Evolutionary conservation across 23 red algal genomes (phyloP).

Genomic region (Gracilaria domingensis): DNA sequence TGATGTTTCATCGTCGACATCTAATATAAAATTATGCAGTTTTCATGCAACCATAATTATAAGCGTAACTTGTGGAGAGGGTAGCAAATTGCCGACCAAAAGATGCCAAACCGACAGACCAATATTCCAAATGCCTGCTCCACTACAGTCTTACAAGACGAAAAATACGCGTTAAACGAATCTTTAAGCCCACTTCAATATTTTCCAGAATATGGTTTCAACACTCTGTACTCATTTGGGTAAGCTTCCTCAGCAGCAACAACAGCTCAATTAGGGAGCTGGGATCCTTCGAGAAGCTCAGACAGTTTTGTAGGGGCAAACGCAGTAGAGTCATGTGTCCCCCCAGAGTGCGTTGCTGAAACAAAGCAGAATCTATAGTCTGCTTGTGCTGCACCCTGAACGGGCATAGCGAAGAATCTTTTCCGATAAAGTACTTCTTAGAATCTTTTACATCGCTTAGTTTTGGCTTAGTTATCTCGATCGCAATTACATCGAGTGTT

Average conservation of each 20-base stretch:
- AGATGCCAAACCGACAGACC: no score
- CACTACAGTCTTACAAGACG: no score
- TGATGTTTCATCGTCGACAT: neutral
- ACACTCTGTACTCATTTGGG: neutral
- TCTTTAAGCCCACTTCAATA: neutral
- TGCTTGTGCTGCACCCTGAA: neutral
- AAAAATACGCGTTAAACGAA: no score
- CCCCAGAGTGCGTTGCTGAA: neutral
- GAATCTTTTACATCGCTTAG: neutral
- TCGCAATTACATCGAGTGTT: neutral
- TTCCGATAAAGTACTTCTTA: neutral
- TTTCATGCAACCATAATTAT: neutral
- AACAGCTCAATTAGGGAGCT: neutral
- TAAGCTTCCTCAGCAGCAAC: neutral
- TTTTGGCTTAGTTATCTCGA: neutral
- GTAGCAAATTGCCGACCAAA: neutral
- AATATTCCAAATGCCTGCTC: no score
- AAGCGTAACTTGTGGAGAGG: neutral
- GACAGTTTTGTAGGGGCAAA: neutral
- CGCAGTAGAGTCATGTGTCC: neutral
- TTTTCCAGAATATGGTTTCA: neutral
- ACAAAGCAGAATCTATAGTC: conserved; percentile 15
- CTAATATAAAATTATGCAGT: neutral
- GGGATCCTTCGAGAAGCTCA: neutral
- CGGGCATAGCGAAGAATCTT: neutral